A percentile compares a stretch with the other conserved stretches of the same genome.
phyloP scores from a whole-genome alignment of 352 stramenopile species.

The Globisporangium barbulae region DNA sequence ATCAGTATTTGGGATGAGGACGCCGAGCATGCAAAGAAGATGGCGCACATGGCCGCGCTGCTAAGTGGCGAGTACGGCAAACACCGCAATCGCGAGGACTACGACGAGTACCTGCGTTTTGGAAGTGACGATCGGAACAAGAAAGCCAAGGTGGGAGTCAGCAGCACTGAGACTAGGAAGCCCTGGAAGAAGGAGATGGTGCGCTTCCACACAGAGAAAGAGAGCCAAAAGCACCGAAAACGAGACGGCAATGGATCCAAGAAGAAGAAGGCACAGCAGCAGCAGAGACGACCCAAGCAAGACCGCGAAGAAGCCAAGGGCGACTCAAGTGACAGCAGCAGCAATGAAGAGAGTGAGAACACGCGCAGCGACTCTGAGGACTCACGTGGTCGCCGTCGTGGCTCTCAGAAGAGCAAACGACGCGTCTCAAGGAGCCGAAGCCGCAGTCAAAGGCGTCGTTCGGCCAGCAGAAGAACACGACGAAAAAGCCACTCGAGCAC shows the following conservation, averaged over 20 bases:
- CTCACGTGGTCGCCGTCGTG: not conserved
- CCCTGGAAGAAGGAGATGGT: conserved; percentile 12
- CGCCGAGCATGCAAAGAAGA: conserved; percentile 14
- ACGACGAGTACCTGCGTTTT: conserved; percentile 40
- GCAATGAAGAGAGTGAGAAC: not conserved
- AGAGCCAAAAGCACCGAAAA: not conserved
- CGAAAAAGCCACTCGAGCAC: conserved; percentile 2
- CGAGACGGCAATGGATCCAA: not conserved
- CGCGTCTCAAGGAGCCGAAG: conserved; percentile 2
- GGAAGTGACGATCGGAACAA: conserved; percentile 8
- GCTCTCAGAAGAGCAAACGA: not conserved
- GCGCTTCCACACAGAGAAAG: conserved; percentile 6
- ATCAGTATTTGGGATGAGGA: conserved; percentile 10
- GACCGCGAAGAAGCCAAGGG: conserved; percentile 10
- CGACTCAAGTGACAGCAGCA: conserved; percentile 6
- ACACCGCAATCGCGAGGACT: conserved; percentile 37
- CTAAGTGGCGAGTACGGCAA: conserved; percentile 27
- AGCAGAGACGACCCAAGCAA: not conserved
- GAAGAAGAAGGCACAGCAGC: not conserved
- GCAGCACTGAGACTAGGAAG: not conserved
- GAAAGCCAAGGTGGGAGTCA: not conserved
- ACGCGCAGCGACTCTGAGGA: not conserved
- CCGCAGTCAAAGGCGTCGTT: not conserved
- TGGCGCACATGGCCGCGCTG: conserved; percentile 17
- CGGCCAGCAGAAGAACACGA: not conserved